These are phyloP conservation scores for Leonotis leonurus DNA, from an alignment of 257 asterid species.

Conservation along the genomic window DNA sequence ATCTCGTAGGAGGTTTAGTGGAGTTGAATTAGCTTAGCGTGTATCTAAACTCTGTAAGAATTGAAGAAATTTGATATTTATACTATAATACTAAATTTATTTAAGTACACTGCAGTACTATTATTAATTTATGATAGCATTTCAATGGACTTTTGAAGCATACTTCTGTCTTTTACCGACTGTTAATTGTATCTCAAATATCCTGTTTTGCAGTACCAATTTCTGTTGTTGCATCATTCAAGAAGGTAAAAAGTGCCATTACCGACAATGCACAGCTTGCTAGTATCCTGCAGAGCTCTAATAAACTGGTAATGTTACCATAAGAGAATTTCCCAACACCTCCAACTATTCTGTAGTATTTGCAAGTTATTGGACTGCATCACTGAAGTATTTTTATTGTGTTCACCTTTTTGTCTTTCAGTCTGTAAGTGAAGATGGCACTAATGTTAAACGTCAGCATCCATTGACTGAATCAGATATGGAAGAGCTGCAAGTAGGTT, in stretches of 20 bases:
- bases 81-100: no score
- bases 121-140: no score
- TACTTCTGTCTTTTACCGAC: no score
- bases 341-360: background rate
- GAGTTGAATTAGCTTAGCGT: no score
- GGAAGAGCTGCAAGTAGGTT: slow-evolving; percentile 82
- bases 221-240: slow-evolving; percentile 74
- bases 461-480: slow-evolving; percentile 63
- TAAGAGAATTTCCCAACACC: background rate
- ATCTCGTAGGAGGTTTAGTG: no score
- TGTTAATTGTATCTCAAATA: slow-evolving; percentile 3
- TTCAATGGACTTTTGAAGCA: no score
- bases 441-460: slow-evolving; percentile 62
- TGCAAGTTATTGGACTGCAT: background rate
- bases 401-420: slow-evolving; percentile 13
- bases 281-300: slow-evolving; percentile 51
- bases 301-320: slow-evolving; percentile 48
- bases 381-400: slow-evolving; percentile 4
- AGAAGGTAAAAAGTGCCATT: slow-evolving; percentile 65
- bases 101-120: no score
- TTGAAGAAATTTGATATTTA: no score
- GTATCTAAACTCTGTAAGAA: no score
- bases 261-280: slow-evolving; percentile 57
- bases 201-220: slow-evolving; percentile 54
- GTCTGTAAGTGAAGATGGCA: slow-evolving; percentile 86